A percentile compares a stretch with the other conserved stretches of the same genome.
phyloP scores from a whole-genome alignment of 805 yeast genomes.

The Saccharomyces cerevisiae region DNA sequence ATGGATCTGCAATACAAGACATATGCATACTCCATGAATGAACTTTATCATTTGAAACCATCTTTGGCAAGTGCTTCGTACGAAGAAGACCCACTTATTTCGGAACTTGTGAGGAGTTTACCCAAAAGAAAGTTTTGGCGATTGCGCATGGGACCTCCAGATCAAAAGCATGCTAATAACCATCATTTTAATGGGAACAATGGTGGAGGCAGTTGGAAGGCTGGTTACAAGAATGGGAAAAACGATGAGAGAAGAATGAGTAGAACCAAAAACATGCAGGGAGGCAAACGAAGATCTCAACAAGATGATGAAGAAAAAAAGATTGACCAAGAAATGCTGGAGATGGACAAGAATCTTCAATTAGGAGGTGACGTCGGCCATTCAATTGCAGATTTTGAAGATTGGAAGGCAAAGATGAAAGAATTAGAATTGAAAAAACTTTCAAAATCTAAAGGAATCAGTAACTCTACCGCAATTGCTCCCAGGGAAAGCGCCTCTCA shows the following conservation, averaged over 20 bases:
- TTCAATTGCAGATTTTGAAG: conserved; percentile 34
- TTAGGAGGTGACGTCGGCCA: conserved; percentile 24
- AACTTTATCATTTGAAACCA: conserved; percentile 9
- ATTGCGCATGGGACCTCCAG: conserved; percentile 26
- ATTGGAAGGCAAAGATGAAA: conserved; percentile 34
- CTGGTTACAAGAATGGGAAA: conserved; percentile 6
- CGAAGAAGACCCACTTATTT: conserved; percentile 16
- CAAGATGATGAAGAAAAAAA: conserved; percentile 23
- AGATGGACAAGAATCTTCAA: conserved; percentile 27
- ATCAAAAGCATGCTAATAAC: conserved; percentile 6
- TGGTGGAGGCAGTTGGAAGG: conserved; percentile 8
- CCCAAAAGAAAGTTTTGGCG: conserved; percentile 48
- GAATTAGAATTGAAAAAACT: conserved; percentile 30
- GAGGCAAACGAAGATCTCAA: conserved; percentile 8
- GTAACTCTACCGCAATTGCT: background rate
- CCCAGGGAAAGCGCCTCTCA: background rate
- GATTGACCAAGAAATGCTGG: conserved; percentile 29
- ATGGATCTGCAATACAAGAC: conserved; percentile 6
- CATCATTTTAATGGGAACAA: conserved; percentile 5
- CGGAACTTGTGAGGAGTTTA: conserved; percentile 29
- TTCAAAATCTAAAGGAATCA: background rate
- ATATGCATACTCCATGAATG: conserved; percentile 24
- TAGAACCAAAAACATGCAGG: conserved; percentile 10
- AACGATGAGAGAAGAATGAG: conserved; percentile 16
- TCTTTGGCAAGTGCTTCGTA: background rate